These are phyloP conservation scores for Chenopodium suecicum DNA, from an alignment of 148 eudicot species.

Conservation along the genomic window DNA sequence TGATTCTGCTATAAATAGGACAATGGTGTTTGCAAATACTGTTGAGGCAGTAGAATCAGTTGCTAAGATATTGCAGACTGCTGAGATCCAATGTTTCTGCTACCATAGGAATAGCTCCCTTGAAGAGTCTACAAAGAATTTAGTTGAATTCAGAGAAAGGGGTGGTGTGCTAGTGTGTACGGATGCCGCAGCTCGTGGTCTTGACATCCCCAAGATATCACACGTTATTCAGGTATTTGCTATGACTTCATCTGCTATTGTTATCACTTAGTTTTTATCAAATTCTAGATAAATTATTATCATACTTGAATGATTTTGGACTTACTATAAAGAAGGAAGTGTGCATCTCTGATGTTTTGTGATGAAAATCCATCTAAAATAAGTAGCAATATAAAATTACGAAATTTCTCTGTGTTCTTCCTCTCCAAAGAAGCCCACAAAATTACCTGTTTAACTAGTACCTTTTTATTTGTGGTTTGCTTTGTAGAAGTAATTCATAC, in stretches of 20 bases:
- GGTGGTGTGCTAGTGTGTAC: conserved; percentile 95
- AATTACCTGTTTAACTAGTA: neutral
- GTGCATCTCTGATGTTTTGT: neutral
- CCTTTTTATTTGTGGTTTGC: neutral
- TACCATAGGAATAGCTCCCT: conserved; percentile 74
- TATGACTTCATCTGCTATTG: neutral
- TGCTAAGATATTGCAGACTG: conserved; percentile 52
- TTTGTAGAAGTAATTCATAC: neutral
- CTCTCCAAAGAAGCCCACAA: neutral
- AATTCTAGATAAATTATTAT: neutral
- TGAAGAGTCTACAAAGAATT: conserved; percentile 69
- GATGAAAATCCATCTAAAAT: neutral
- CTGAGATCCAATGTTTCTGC: conserved; percentile 66
- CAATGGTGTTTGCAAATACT: conserved; percentile 95
- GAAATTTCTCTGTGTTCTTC: neutral
- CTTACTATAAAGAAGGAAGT: neutral
- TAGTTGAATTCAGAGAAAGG: conserved; percentile 59
- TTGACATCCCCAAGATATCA: conserved; percentile 78
- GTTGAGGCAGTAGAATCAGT: conserved; percentile 94
- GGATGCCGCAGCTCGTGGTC: conserved; percentile 96
- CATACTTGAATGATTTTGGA: neutral
- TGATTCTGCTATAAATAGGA: conserved; percentile 41
- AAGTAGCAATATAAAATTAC: neutral
- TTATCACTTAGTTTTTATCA: neutral
- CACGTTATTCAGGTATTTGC: conserved; percentile 87